Evolutionary conservation across 164 flowering plant species (phyloP).

Genomic region (Paratinospora sagittata): DNA sequence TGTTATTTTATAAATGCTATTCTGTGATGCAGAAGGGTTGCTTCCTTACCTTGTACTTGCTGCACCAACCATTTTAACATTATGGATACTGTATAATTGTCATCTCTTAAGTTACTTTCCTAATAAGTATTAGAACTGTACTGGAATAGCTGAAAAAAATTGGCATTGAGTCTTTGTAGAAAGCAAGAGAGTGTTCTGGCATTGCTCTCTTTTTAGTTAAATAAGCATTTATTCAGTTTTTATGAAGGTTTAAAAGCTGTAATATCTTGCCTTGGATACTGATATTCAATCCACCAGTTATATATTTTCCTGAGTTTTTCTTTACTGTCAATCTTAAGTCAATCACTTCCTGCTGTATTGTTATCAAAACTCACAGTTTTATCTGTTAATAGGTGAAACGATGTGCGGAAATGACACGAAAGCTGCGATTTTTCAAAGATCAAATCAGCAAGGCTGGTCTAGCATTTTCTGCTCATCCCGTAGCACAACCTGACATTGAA

Average conservation of each 20-base stretch:
- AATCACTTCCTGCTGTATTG: neutral
- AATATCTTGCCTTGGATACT: neutral
- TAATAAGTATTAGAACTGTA: neutral
- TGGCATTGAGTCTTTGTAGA: neutral
- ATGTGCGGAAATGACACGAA: constrained; percentile 96
- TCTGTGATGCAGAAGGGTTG: neutral
- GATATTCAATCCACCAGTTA: neutral
- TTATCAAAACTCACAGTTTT: constrained; percentile 12
- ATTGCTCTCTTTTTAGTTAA: neutral
- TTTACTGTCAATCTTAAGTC: too few relatives aligned
- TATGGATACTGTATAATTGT: neutral
- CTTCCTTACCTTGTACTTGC: neutral
- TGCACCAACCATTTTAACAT: neutral
- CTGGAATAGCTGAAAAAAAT: neutral
- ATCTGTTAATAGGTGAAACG: constrained; percentile 69
- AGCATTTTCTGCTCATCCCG: constrained; percentile 41
- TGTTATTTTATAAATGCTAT: neutral
- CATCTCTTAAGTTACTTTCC: neutral
- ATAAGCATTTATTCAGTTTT: neutral
- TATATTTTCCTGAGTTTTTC: neutral
- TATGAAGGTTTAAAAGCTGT: neutral
- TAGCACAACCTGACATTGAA: constrained; percentile 52
- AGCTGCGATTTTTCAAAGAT: constrained; percentile 77
- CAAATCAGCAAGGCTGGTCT: constrained; percentile 86
- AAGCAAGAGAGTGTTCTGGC: neutral